Conservation (phyloP, 306 rosid species). For the Vicia faba region DNA sequence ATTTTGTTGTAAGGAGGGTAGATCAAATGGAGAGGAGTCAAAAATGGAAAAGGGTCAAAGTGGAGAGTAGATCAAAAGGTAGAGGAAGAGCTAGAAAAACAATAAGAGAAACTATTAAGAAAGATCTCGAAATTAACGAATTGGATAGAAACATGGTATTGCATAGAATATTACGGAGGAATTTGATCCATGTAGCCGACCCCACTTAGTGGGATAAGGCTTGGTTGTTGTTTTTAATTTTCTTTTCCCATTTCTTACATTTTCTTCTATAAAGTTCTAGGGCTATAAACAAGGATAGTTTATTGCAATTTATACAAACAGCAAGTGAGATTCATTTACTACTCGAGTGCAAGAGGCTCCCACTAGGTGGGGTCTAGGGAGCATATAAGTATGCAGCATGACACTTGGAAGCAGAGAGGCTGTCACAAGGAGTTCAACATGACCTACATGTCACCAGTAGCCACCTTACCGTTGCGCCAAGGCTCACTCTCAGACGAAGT, state of each 20-base stretch:
- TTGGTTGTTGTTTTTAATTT: not conserved
- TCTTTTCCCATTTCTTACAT: not conserved
- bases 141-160: too few species aligned
- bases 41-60: too few species aligned
- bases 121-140: too few species aligned
- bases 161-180: too few species aligned
- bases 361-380: not conserved
- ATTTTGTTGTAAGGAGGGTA: too few species aligned
- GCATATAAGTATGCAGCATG: not conserved
- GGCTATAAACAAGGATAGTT: not conserved
- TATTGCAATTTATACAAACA: not conserved
- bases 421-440: not conserved
- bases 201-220: too few species aligned
- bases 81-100: too few species aligned
- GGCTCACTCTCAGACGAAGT: not conserved
- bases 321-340: not conserved
- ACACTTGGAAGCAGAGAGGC: not conserved
- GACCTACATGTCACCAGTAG: not conserved
- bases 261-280: not conserved
- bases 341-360: not conserved
- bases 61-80: too few species aligned
- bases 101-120: too few species aligned
- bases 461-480: not conserved
- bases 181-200: too few species aligned
- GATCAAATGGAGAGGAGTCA: too few species aligned